Evolutionary conservation across 495 filamentous ascomycete species (phyloP).

Genomic region (Aeminium ludgeri): DNA sequence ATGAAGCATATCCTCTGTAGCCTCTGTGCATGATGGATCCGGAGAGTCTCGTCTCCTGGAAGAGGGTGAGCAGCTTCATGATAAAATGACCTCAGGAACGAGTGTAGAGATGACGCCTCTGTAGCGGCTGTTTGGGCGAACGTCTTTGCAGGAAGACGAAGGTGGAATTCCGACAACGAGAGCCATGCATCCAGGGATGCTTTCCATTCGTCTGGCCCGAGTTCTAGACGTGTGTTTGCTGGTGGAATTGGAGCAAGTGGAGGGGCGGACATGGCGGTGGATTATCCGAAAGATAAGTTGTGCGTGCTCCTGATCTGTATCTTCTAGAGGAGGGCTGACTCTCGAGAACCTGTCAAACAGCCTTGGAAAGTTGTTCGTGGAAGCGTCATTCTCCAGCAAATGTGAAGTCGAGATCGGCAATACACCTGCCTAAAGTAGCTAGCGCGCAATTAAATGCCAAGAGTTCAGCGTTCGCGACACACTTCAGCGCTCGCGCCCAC

Average conservation of each 20-base stretch:
- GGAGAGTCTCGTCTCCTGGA: conserved; percentile 24
- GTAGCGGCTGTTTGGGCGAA: conserved; percentile 34
- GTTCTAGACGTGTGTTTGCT: conserved; percentile 43
- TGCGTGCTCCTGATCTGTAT: too few species aligned
- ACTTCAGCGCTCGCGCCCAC: conserved; percentile 1
- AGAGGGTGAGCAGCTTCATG: conserved; percentile 25
- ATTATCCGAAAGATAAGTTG: too few species aligned
- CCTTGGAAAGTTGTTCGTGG: neutral
- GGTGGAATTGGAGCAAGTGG: conserved; percentile 61
- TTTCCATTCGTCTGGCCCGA: conserved; percentile 59
- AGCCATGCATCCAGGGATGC: conserved; percentile 65
- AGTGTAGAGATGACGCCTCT: conserved; percentile 34
- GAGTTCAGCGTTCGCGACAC: conserved; percentile 1
- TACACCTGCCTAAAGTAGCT: neutral
- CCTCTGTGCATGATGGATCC: conserved; percentile 32
- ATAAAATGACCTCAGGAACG: conserved; percentile 48
- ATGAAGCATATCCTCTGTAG: conserved; percentile 48
- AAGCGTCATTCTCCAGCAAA: too few species aligned
- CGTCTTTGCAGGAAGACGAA: conserved; percentile 37
- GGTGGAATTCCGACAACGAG: conserved; percentile 41
- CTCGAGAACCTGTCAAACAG: conserved; percentile 42
- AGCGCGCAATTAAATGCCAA: conserved; percentile 1
- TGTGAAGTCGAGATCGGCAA: too few species aligned
- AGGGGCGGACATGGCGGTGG: conserved; percentile 34
- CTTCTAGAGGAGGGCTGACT: neutral